Conservation (phyloP, 179 eudicot genomes). For the Monotropa hypopitys region DNA sequence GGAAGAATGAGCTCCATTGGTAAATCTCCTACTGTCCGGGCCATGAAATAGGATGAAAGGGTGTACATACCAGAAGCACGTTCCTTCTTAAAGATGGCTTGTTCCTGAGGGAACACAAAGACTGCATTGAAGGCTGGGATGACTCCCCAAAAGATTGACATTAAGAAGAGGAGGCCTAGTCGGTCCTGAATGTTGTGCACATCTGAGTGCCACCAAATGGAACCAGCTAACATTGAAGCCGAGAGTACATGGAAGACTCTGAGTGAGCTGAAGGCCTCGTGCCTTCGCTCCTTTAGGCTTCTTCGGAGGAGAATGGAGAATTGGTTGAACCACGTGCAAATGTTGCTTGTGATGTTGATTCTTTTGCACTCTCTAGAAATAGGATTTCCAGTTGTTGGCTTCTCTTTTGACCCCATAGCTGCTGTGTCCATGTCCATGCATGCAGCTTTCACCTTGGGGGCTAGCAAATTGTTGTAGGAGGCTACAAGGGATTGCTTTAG, state of each 20-base stretch:
- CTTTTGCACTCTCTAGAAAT: slow-evolving; percentile 11
- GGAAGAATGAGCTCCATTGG: slow-evolving; percentile 95
- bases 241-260: slow-evolving; percentile 69
- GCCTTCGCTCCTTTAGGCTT: slow-evolving; percentile 71
- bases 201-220: slow-evolving; percentile 87
- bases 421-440: slow-evolving; percentile 25
- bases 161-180: slow-evolving; percentile 70
- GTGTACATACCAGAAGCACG: slow-evolving; percentile 89
- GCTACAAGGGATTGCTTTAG: slow-evolving; percentile 55
- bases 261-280: slow-evolving; percentile 72
- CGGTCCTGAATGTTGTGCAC: slow-evolving; percentile 59
- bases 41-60: slow-evolving; percentile 74
- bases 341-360: slow-evolving; percentile 7
- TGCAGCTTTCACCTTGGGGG: slow-evolving; percentile 44
- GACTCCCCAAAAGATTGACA: slow-evolving; percentile 92
- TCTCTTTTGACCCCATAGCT: not conserved
- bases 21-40: slow-evolving; percentile 60
- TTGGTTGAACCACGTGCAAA: slow-evolving; percentile 47
- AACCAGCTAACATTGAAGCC: slow-evolving; percentile 62
- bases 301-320: slow-evolving; percentile 58
- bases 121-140: slow-evolving; percentile 82
- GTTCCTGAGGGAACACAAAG: slow-evolving; percentile 92
- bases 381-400: not conserved
- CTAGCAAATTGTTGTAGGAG: slow-evolving; percentile 46
- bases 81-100: slow-evolving; percentile 64